A percentile compares a stretch with the other conserved stretches of the same genome.
Evolutionary conservation across 2,329 filamentous ascomycete genomes (phyloP).

Genomic region (Scedosporium apiospermum): DNA sequence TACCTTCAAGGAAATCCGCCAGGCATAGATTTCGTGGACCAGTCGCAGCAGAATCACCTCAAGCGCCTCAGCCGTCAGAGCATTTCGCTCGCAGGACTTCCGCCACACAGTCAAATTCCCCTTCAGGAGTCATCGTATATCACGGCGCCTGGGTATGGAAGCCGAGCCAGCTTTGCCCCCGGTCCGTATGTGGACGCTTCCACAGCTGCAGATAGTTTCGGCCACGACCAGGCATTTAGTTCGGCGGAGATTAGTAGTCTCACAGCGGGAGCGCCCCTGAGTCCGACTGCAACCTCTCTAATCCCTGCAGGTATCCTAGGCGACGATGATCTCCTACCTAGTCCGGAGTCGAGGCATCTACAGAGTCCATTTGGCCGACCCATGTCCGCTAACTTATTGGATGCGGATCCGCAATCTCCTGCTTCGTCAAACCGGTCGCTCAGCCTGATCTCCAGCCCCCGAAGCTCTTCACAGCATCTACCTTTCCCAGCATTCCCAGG

Average conservation of each 20-base stretch:
- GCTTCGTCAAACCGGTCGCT: conserved; percentile 47
- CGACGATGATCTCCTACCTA: conserved; percentile 53
- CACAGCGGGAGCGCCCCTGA: conserved; percentile 60
- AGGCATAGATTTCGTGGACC: conserved; percentile 37
- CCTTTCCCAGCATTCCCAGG: conserved; percentile 31
- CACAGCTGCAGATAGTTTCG: conserved; percentile 8
- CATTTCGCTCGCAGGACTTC: conserved; percentile 33
- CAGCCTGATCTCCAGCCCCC: conserved; percentile 52
- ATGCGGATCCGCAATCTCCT: conserved; percentile 47
- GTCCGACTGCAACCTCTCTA: conserved; percentile 64
- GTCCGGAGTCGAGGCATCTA: conserved; percentile 17
- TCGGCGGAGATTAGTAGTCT: conserved; percentile 54
- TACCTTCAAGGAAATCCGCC: conserved; percentile 36
- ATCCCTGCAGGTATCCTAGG: conserved; percentile 60
- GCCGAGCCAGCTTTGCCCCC: conserved; percentile 39
- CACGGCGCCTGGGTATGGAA: conserved; percentile 42
- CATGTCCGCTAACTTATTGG: neutral
- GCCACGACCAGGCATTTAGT: conserved; percentile 33
- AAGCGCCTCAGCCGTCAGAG: conserved; percentile 39
- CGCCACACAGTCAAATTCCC: conserved; percentile 29
- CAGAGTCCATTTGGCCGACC: conserved; percentile 22
- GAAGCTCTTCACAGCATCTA: conserved; percentile 48
- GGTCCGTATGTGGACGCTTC: conserved; percentile 43
- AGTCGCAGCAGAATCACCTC: conserved; percentile 24
- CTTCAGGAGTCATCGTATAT: conserved; percentile 32